These are phyloP conservation scores for Cyclocybe cylindracea DNA, from an alignment of 768 basidiomycete genomes.

Conservation along the genomic window DNA sequence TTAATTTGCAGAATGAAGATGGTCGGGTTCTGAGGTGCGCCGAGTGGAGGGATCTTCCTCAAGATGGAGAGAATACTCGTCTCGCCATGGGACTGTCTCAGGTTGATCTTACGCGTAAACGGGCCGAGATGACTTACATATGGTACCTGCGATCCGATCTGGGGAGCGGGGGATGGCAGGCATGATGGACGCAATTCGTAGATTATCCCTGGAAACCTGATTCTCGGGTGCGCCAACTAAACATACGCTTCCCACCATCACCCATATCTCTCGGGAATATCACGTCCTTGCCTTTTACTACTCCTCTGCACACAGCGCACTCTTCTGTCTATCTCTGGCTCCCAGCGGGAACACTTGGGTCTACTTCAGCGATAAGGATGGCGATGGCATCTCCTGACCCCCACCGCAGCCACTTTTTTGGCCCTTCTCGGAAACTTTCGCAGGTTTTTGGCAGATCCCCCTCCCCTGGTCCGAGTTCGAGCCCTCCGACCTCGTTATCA, in stretches of 20 bases:
- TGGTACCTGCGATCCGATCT: slow-evolving; percentile 15
- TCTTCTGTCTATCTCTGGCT: background rate
- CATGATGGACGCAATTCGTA: slow-evolving; percentile 10
- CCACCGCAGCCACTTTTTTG: background rate
- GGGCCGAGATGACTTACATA: slow-evolving; percentile 5
- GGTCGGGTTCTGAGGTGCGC: no score
- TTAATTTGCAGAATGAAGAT: no score
- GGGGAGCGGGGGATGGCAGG: slow-evolving; percentile 4
- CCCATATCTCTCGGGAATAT: background rate
- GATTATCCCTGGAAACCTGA: slow-evolving; percentile 11
- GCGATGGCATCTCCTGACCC: background rate
- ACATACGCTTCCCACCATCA: background rate
- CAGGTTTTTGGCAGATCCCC: slow-evolving; percentile 1
- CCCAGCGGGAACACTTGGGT: background rate
- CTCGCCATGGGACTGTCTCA: background rate
- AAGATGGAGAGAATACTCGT: background rate
- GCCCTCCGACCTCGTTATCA: background rate
- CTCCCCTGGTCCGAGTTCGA: background rate
- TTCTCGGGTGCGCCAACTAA: background rate
- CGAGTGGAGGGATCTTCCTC: no score
- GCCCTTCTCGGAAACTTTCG: background rate
- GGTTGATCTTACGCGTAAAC: background rate
- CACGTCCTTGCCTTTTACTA: background rate
- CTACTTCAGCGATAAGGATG: slow-evolving; percentile 1
- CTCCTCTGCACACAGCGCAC: background rate